Evolutionary conservation across 2,329 filamentous ascomycete species (phyloP).

Genomic region (Fusarium marasasianum): DNA sequence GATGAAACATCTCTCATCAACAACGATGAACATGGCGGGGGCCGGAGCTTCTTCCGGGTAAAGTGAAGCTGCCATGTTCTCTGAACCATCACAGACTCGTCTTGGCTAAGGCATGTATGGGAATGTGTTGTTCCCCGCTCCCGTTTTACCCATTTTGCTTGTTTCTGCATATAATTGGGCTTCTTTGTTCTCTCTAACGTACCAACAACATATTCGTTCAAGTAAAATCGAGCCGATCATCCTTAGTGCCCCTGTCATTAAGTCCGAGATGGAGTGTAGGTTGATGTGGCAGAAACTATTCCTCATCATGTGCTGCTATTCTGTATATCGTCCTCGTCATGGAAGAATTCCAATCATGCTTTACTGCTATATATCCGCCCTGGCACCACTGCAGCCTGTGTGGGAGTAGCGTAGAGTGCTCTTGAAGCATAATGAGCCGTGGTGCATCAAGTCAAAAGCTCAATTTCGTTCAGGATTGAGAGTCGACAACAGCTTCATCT

Average conservation of each 20-base stretch:
- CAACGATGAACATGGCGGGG: background rate
- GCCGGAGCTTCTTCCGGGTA: background rate
- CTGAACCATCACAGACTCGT: background rate
- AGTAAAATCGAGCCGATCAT: conserved; percentile 10
- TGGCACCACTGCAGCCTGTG: background rate
- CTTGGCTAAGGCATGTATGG: background rate
- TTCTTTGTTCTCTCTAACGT: background rate
- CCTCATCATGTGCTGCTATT: conserved; percentile 12
- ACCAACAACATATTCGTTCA: background rate
- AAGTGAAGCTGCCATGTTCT: background rate
- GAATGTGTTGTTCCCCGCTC: background rate
- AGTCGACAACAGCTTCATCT: background rate
- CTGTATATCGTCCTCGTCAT: conserved; percentile 17
- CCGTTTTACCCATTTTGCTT: background rate
- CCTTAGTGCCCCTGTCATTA: background rate
- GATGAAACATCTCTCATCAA: background rate
- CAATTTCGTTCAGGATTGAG: background rate
- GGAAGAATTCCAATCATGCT: background rate
- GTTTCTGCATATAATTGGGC: background rate
- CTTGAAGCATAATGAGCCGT: background rate
- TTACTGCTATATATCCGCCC: background rate
- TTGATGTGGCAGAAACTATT: background rate
- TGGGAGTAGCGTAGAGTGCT: background rate
- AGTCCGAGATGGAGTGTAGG: background rate
- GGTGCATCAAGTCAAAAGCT: background rate